phyloP scores from a whole-genome alignment of 1,139 yeast genomes.

The Saccharomyces hybrid region DNA sequence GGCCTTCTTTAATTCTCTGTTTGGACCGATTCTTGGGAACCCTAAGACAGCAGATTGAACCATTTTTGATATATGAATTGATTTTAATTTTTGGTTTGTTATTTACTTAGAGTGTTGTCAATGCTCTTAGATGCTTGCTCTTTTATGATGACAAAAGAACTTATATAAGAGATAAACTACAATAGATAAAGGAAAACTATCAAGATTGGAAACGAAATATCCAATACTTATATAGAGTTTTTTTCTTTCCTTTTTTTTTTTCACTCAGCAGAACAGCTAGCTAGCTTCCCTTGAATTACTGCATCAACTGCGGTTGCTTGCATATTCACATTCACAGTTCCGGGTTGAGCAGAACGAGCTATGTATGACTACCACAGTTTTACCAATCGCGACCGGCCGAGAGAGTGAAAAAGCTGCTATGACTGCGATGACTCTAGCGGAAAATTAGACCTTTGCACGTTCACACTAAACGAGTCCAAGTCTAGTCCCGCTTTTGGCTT shows the following conservation, averaged over 20 bases:
- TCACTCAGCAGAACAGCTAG: background rate
- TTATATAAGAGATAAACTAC: background rate
- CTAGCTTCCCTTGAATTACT: background rate
- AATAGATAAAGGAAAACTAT: background rate
- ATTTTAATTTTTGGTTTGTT: background rate
- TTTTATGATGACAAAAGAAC: background rate
- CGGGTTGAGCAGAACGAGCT: background rate
- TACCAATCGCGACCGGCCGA: background rate
- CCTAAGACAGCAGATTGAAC: conserved; percentile 96
- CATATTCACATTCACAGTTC: conserved; percentile 1
- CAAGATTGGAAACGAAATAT: background rate
- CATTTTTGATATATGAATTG: conserved; percentile 40
- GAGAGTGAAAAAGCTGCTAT: background rate
- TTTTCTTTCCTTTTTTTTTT: background rate
- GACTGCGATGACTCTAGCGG: conserved; percentile 1
- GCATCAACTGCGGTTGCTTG: background rate
- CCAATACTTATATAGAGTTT: background rate
- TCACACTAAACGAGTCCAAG: background rate
- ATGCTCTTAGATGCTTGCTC: background rate
- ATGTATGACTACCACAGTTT: conserved; percentile 1
- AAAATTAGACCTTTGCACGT: background rate
- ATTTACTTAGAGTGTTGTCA: background rate
- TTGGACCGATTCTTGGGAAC: conserved; percentile 98
- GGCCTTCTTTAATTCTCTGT: conserved; percentile 97
- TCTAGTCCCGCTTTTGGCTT: background rate